A percentile compares a stretch with the other conserved stretches of the same genome.
phyloP scores from a whole-genome alignment of 2,329 filamentous ascomycete genomes.

The Zopfia rhizophila region DNA sequence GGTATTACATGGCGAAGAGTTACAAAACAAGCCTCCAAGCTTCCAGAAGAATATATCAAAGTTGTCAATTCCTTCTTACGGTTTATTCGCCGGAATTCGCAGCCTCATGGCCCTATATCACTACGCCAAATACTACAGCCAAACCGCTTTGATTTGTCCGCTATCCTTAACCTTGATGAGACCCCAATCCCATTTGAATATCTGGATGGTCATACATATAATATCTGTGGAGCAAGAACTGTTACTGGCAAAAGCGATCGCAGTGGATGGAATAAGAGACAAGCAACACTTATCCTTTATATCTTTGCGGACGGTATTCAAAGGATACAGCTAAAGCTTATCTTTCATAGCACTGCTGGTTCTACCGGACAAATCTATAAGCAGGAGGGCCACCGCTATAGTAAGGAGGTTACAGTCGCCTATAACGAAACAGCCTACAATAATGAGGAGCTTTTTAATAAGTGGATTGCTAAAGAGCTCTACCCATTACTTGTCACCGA shows the following conservation, averaged over 20 bases:
- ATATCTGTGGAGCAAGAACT: not conserved
- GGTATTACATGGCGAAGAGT: too few relatives aligned
- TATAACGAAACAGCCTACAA: constrained; percentile 1
- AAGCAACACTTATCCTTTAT: constrained; percentile 1
- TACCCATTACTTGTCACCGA: not conserved
- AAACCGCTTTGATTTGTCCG: too few relatives aligned
- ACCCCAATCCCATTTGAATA: constrained; percentile 1
- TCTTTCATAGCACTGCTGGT: not conserved
- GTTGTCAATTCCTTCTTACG: too few relatives aligned
- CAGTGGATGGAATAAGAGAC: not conserved
- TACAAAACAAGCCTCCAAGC: too few relatives aligned
- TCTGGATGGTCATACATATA: not conserved
- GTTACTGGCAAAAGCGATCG: not conserved
- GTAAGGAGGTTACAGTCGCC: too few relatives aligned
- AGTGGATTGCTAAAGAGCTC: not conserved
- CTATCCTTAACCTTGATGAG: not conserved
- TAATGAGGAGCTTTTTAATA: not conserved
- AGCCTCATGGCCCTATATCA: too few relatives aligned
- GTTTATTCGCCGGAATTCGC: too few relatives aligned
- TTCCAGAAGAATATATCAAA: too few relatives aligned
- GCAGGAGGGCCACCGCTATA: too few relatives aligned
- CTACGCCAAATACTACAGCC: too few relatives aligned
- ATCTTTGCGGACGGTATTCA: constrained; percentile 1
- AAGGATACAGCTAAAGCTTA: not conserved
- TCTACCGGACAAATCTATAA: too few relatives aligned